Conservation (phyloP, 306 rosid genomes). For the Rosa multiflora region DNA sequence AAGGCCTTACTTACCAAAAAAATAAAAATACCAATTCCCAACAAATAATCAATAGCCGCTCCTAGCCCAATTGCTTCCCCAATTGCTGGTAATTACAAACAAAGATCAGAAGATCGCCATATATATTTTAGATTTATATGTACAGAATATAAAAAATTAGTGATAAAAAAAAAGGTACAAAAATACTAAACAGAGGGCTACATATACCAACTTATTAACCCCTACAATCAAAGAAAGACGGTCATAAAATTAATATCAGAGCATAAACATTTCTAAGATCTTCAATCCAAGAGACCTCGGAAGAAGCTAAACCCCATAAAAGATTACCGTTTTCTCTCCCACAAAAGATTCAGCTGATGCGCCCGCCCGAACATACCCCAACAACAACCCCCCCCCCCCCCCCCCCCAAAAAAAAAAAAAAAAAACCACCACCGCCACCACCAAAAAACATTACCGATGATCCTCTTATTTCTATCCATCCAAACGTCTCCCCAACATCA, state of each 20-base stretch:
- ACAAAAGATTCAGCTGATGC: too few species aligned
- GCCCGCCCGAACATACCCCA: too few species aligned
- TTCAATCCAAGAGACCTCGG: background rate
- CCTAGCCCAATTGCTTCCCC: too few species aligned
- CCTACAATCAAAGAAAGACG: background rate
- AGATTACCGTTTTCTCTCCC: too few species aligned
- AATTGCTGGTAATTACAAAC: constrained; percentile 47
- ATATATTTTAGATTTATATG: background rate
- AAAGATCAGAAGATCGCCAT: background rate
- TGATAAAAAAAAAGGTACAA: background rate
- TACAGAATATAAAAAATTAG: background rate
- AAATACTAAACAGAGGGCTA: background rate
- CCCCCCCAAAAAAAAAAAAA: too few species aligned
- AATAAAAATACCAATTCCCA: constrained; percentile 56
- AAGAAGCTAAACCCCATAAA: background rate
- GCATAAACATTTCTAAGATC: background rate
- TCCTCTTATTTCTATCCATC: too few species aligned
- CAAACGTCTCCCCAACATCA: too few species aligned
- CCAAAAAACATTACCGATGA: too few species aligned
- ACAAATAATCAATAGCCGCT: too few species aligned
- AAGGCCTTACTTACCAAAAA: too few species aligned
- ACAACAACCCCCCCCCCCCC: too few species aligned
- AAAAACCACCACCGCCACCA: too few species aligned
- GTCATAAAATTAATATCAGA: background rate
- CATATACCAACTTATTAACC: background rate